Evolutionary conservation across 73 alveolate genomes (phyloP).

Genomic region (Breviolum minutum): DNA sequence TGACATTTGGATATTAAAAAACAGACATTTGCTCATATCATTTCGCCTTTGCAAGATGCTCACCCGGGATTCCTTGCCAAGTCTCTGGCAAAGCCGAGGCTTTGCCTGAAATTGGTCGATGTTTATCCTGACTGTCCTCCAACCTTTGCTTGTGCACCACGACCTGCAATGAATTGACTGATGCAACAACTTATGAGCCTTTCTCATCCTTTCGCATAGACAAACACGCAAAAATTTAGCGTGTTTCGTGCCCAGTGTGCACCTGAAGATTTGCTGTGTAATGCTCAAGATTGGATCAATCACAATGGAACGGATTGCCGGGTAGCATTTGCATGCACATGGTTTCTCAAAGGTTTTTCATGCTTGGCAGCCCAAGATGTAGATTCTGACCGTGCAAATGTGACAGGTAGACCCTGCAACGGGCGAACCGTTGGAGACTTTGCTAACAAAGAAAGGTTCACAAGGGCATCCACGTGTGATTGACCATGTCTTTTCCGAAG

Average conservation of each 20-base stretch:
- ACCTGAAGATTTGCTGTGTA: too few relatives aligned
- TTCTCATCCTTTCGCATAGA: neutral
- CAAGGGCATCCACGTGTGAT: slow-evolving; percentile 46
- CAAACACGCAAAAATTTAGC: neutral
- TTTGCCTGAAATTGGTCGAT: slow-evolving; percentile 43
- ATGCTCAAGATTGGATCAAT: too few relatives aligned
- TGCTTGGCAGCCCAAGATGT: neutral
- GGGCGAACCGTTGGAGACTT: slow-evolving; percentile 65
- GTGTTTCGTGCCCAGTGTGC: too few relatives aligned
- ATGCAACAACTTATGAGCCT: neutral
- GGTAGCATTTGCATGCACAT: too few relatives aligned
- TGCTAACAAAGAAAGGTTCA: slow-evolving; percentile 45
- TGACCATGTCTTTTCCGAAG: slow-evolving; percentile 61
- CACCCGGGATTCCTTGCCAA: too few relatives aligned
- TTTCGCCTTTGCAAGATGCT: too few relatives aligned
- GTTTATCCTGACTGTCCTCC: slow-evolving; percentile 58
- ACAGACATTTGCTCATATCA: too few relatives aligned
- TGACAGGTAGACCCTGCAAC: slow-evolving; percentile 37
- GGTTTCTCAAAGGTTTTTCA: too few relatives aligned
- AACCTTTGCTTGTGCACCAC: slow-evolving; percentile 52
- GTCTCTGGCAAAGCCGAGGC: neutral
- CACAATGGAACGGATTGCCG: too few relatives aligned
- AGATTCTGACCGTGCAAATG: neutral
- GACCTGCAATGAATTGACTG: neutral
- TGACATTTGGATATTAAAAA: too few relatives aligned